These are phyloP conservation scores for Emergomyces africanus DNA, from an alignment of 2,329 filamentous ascomycete genomes.

Conservation along the genomic window DNA sequence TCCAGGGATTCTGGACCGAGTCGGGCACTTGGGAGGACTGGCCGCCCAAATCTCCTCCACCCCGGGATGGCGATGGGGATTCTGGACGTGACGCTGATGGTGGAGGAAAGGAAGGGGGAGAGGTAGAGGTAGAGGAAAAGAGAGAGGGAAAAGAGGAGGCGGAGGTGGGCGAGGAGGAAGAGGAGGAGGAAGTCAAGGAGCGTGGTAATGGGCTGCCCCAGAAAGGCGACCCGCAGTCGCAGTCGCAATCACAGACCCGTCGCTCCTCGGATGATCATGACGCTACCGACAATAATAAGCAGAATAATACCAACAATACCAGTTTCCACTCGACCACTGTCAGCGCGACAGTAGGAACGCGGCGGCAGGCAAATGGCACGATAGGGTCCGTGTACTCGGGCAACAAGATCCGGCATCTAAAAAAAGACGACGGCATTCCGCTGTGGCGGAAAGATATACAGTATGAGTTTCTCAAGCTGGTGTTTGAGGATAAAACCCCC, in stretches of 20 bases:
- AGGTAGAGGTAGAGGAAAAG: neutral
- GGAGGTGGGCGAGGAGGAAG: neutral
- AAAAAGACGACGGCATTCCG: constrained; percentile 55
- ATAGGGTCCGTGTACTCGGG: constrained; percentile 55
- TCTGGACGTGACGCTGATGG: neutral
- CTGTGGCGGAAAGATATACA: constrained; percentile 57
- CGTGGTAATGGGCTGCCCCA: neutral
- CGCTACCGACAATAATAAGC: constrained; percentile 5
- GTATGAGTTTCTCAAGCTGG: constrained; percentile 49
- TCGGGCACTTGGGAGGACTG: constrained; percentile 3
- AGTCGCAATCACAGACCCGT: neutral
- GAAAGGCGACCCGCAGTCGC: neutral
- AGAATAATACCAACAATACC: neutral
- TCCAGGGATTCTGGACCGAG: constrained; percentile 5
- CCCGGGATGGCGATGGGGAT: constrained; percentile 23
- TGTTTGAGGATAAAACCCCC: constrained; percentile 47
- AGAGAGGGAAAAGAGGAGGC: neutral
- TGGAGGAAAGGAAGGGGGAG: neutral
- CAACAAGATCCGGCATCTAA: constrained; percentile 54
- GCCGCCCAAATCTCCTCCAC: constrained; percentile 18
- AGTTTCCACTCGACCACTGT: constrained; percentile 22
- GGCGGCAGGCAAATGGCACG: constrained; percentile 51
- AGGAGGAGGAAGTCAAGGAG: neutral
- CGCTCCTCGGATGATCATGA: constrained; percentile 3
- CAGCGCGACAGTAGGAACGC: constrained; percentile 35